These are phyloP conservation scores for Quercus agrifolia DNA, from an alignment of 306 rosid genomes.

Conservation along the genomic window DNA sequence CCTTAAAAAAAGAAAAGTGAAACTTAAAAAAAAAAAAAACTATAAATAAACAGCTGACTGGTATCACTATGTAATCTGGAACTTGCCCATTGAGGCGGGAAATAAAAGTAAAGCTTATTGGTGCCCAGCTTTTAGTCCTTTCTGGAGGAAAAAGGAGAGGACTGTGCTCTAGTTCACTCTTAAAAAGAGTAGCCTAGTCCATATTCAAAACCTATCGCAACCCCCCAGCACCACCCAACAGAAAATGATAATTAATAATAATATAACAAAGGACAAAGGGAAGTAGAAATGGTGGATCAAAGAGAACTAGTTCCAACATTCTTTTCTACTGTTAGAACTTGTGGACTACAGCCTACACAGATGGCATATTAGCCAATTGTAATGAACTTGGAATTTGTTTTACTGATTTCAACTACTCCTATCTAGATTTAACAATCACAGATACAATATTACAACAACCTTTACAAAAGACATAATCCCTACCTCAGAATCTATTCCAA, in stretches of 20 bases:
- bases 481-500: conserved; percentile 23
- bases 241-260: background rate
- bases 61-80: no score
- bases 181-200: no score
- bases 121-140: no score
- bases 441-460: conserved; percentile 45
- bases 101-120: no score
- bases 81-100: no score
- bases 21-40: background rate
- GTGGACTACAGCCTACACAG: background rate
- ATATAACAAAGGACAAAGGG: background rate
- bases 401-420: conserved; percentile 37
- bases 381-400: conserved; percentile 3
- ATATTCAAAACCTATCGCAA: no score
- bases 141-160: no score
- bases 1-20: background rate
- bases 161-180: no score
- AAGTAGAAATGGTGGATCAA: background rate
- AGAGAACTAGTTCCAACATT: background rate
- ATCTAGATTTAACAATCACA: conserved; percentile 38
- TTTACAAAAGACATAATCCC: conserved; percentile 40
- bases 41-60: no score
- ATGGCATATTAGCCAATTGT: background rate
- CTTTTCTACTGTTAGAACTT: background rate
- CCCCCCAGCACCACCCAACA: background rate